Evolutionary conservation across 2,329 filamentous ascomycete species (phyloP), one percentile per base, ranked within the genome.

Genomic region (Botrytis porri): DNA sequence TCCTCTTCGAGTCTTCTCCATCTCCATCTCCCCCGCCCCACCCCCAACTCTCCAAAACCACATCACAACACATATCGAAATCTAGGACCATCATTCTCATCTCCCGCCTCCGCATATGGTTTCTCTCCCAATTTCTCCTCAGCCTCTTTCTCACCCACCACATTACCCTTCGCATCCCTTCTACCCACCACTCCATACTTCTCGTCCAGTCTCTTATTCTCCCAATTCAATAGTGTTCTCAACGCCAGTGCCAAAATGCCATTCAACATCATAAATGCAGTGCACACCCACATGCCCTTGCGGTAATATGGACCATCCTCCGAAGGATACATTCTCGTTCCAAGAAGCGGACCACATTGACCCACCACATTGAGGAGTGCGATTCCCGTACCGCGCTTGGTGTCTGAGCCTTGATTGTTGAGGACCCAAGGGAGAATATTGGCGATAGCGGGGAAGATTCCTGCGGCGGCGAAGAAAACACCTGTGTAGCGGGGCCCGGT

Each of bases 371-470:
- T 92, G 65, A 90, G 82, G n/a, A 93, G 85, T 14, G 90, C 88
- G 69, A 93, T 90, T 6, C 86, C 86, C 2, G 87, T 87, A 7
- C 91, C 91, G 2, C 90, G 86, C 65, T 91, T 89, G 3, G 89
- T 90, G 78, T 92, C 90, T 54, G 84, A 88, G 22, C 90, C 90
- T 80, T 92, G 90, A 79, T 93, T 93, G 79, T 92, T 89, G 3
- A 91, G 81, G 1, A 92, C 90, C 80, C 91, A 92, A 0, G 91
- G 90, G 51, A 94, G 86, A 14, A 92, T 90, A 75, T 93, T 92
- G 5, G 89, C 88, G 48, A 93, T 89, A 77, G 87, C 88, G 0
- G 90, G 88, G 63, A 93, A 90, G 37, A 93, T 87, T 18, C 89
- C 89, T 2, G 84, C 85, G 0, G 89, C 87, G 8, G 88, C 88